Evolutionary conservation across 2,329 filamentous ascomycete genomes (phyloP).

Genomic region (Ophiostoma sp.): DNA sequence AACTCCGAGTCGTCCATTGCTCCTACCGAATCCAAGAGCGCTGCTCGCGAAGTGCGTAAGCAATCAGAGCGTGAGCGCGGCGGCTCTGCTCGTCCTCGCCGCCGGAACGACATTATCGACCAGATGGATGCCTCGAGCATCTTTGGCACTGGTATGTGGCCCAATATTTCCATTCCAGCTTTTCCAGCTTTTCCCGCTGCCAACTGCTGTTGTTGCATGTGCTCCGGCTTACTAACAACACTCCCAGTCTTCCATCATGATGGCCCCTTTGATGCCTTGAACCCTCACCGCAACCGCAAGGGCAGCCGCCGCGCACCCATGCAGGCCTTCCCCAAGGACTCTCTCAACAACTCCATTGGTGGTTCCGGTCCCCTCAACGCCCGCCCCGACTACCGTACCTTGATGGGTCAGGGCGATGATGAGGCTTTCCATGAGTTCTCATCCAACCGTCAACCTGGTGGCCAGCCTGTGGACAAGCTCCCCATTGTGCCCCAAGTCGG

Average conservation of each 20-base stretch:
- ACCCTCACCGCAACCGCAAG: constrained; percentile 86
- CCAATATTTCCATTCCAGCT: not conserved
- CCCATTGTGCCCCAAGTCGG: constrained; percentile 36
- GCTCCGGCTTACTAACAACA: not conserved
- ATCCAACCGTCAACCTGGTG: constrained; percentile 20
- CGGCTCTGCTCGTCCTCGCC: constrained; percentile 41
- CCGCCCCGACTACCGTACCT: constrained; percentile 77
- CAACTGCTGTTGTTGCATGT: not conserved
- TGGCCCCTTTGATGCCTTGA: constrained; percentile 93
- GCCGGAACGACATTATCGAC: constrained; percentile 81
- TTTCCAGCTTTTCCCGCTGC: no score
- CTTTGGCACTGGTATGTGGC: constrained; percentile 79
- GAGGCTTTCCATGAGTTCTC: constrained; percentile 80
- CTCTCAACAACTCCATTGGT: constrained; percentile 84
- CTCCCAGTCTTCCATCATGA: constrained; percentile 87
- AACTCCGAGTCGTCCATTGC: constrained; percentile 73
- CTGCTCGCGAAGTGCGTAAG: constrained; percentile 48
- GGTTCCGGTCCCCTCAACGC: constrained; percentile 79
- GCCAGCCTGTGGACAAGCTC: constrained; percentile 31
- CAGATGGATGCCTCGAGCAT: constrained; percentile 95
- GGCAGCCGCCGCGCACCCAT: constrained; percentile 81
- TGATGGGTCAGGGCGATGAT: constrained; percentile 73
- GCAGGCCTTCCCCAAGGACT: constrained; percentile 91
- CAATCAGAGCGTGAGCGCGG: constrained; percentile 49
- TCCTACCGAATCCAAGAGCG: constrained; percentile 50